A percentile compares a stretch with the other conserved stretches of the same genome.
These are phyloP conservation scores for Citrus mangshanensis DNA, from an alignment of 345 rosid genomes.

Conservation along the genomic window DNA sequence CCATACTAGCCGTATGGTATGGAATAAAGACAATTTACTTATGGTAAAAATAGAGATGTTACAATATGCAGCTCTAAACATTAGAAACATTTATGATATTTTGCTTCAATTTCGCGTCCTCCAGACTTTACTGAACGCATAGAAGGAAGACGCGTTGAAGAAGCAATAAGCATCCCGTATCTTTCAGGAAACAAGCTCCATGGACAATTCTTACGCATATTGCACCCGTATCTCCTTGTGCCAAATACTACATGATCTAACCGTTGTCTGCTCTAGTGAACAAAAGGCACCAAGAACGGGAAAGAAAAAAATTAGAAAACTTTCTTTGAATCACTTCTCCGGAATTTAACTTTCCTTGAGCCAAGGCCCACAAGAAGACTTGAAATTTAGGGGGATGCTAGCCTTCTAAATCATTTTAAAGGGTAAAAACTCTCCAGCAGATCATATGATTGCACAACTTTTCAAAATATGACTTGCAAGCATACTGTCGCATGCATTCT, in stretches of 20 bases:
- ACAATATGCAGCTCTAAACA: background rate
- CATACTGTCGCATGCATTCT: no score
- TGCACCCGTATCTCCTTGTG: background rate
- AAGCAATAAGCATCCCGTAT: background rate
- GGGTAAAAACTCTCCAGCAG: no score
- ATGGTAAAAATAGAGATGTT: background rate
- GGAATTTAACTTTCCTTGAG: no score
- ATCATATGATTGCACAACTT: no score
- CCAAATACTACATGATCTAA: background rate
- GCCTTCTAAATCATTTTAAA: no score
- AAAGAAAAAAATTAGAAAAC: no score
- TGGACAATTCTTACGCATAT: background rate
- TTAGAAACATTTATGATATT: background rate
- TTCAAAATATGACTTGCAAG: no score
- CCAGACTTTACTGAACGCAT: background rate
- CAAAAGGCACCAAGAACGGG: background rate
- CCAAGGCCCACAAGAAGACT: no score
- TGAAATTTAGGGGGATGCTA: no score
- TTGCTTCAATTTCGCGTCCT: background rate
- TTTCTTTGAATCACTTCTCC: no score
- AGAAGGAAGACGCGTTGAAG: background rate
- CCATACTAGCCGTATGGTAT: background rate
- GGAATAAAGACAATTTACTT: background rate
- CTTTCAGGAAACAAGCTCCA: background rate
- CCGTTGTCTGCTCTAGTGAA: background rate